Conservation (phyloP, 306 rosid genomes). For the Vigna trinervia region DNA sequence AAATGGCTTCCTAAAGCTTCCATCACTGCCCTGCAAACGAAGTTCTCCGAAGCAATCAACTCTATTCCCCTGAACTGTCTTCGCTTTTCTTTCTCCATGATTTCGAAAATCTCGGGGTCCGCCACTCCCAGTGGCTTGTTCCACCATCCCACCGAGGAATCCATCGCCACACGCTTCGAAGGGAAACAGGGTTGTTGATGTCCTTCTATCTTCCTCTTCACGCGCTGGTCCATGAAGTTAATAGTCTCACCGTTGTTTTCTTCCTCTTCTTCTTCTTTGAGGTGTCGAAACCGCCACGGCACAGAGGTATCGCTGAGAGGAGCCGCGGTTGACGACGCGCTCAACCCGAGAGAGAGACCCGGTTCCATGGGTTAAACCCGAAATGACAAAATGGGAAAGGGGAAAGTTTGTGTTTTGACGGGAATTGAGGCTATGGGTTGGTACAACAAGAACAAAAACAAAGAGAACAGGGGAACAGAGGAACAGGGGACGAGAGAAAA, state of each 20-base stretch:
- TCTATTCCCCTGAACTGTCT: slow-evolving; percentile 82
- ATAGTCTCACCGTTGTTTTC: slow-evolving; percentile 57
- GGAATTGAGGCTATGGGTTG: slow-evolving; percentile 23
- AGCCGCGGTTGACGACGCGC: slow-evolving; percentile 45
- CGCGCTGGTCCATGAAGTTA: slow-evolving; percentile 61
- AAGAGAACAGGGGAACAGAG: background rate
- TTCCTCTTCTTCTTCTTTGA: slow-evolving; percentile 40
- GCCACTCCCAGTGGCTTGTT: slow-evolving; percentile 66
- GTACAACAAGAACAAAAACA: slow-evolving; percentile 21
- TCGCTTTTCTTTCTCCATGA: slow-evolving; percentile 78
- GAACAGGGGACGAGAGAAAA: background rate
- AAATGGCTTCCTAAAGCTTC: slow-evolving; percentile 89
- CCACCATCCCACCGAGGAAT: slow-evolving; percentile 70
- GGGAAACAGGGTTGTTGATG: slow-evolving; percentile 39
- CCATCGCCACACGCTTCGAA: slow-evolving; percentile 56
- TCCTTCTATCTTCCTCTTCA: slow-evolving; percentile 63
- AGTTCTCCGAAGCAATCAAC: slow-evolving; percentile 85
- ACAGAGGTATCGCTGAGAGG: slow-evolving; percentile 43
- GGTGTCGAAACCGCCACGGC: slow-evolving; percentile 31
- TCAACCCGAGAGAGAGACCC: slow-evolving; percentile 64
- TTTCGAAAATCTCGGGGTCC: slow-evolving; percentile 70
- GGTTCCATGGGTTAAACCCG: slow-evolving; percentile 60
- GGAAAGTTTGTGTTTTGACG: background rate
- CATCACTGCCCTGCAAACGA: slow-evolving; percentile 87
- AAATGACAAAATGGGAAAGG: background rate